Base-by-base conservation (phyloP, 2,329 filamentous ascomycete genomes). In the Ophiocordyceps sinensis region DNA sequence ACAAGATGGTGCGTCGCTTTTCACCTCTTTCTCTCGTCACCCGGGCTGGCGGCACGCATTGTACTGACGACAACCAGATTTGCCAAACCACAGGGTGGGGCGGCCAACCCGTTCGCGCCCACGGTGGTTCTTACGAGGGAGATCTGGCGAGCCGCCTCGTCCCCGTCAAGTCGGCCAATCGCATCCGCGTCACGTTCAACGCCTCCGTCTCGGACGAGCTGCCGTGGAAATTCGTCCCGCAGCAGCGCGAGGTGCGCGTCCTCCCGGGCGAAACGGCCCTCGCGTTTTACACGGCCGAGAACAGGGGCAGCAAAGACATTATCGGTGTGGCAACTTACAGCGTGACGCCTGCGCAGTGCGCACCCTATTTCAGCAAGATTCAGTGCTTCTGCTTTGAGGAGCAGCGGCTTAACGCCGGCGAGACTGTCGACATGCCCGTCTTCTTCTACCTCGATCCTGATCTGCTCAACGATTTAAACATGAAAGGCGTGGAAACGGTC, bases 361-460 rank as follows among this genome's bases (percentile, higher is more conserved):
- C 91, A 36, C 88, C 86, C 1, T 98, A 98, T 61, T 98, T 98
- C 58, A 93, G 85, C 75, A 98, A 98, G 73, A 98, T 98, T 37
- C 91, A 98, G 63, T 98, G 91, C 58, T 98, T 98, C 63, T 98
- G 91, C 63, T 98, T 98, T 54, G 91, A 98, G 66, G 89, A 87
- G 63, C 91, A 98, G 71, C 74, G 93, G 46, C 64, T 98, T 49
- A 89, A 91, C 57, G 88, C 88, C 6, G 88, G 89, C 36, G 93
- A 98, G 71, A 91, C 87, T 36, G 91, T 98, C 41, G 91, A 98
- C 61, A 98, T 98, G 93, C 93, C 91, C 0, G 93, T 98, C 1
- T 98, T 98, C 63, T 98, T 98, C 65, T 98, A 96, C 62, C 83
- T 98, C 49, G 91, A 98, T 56, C 91, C 91, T 1, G 91, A 96